These are phyloP conservation scores for Fusarium sp. DNA, from an alignment of 2,329 filamentous ascomycete genomes.

Conservation along the genomic window DNA sequence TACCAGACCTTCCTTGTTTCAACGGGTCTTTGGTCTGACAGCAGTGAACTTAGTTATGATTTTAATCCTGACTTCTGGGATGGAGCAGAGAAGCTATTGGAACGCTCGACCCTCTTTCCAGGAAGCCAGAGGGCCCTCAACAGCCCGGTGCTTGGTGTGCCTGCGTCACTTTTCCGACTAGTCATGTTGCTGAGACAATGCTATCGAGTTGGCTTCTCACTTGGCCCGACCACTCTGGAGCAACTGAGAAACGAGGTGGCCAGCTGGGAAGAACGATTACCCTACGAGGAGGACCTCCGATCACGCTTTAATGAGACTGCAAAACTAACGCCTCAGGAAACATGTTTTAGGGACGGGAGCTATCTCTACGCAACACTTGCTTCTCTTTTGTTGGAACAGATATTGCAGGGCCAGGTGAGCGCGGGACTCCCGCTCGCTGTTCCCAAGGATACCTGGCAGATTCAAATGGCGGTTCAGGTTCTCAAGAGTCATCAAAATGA, in stretches of 20 bases:
- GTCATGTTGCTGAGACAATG: not conserved
- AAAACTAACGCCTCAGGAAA: not conserved
- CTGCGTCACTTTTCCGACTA: not conserved
- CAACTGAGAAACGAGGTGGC: not conserved
- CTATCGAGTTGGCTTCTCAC: not conserved
- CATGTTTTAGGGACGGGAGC: not conserved
- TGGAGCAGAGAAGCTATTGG: slow-evolving; percentile 24
- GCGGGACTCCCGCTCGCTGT: not conserved
- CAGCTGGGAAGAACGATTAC: not conserved
- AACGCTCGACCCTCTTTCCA: slow-evolving; percentile 17
- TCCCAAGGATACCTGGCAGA: not conserved
- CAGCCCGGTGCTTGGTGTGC: not conserved
- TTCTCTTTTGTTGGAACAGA: not conserved
- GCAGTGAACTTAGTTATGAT: not conserved
- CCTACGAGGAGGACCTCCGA: not conserved
- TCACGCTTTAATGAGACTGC: not conserved
- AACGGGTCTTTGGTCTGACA: slow-evolving; percentile 38
- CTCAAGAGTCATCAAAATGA: not conserved
- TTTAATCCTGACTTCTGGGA: slow-evolving; percentile 35
- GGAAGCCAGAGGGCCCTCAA: not conserved
- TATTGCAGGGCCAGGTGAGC: not conserved
- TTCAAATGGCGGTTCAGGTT: not conserved
- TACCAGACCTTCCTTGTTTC: slow-evolving; percentile 38
- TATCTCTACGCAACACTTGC: not conserved
- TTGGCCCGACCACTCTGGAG: not conserved